phyloP scores from a whole-genome alignment of 495 filamentous ascomycete genomes.

The Tuber borchii region DNA sequence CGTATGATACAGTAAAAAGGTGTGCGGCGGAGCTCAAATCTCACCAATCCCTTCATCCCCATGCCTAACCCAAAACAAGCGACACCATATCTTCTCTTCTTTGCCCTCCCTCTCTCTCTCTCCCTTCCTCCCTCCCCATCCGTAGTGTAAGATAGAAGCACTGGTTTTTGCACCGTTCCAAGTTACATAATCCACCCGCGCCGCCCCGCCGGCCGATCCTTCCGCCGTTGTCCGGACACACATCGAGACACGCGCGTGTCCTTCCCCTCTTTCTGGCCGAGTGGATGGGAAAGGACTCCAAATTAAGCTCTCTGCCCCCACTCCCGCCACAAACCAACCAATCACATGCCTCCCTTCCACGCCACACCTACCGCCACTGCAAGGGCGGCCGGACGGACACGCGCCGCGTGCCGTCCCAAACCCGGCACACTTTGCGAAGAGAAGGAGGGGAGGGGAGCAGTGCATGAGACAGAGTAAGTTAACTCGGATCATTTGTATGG shows the following conservation, averaged over 20 bases:
- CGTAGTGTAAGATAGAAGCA: neutral
- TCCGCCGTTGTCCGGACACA: neutral
- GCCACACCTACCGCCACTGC: slow-evolving; percentile 5
- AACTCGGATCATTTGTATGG: neutral
- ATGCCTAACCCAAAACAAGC: slow-evolving; percentile 3
- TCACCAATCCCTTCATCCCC: neutral
- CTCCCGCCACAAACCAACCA: neutral
- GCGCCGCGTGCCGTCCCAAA: slow-evolving; percentile 3
- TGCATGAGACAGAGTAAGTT: neutral
- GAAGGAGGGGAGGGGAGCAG: neutral
- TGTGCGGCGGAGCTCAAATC: slow-evolving; percentile 3
- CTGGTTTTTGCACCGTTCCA: neutral
- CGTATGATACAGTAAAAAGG: slow-evolving; percentile 4
- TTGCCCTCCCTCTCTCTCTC: neutral
- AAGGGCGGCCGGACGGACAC: slow-evolving; percentile 2
- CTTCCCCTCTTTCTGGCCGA: neutral
- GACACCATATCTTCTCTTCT: neutral
- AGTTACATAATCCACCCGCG: slow-evolving; percentile 3
- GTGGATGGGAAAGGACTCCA: neutral
- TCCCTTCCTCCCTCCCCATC: neutral
- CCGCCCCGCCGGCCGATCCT: neutral
- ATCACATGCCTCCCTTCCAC: neutral
- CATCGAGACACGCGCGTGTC: neutral
- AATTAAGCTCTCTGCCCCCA: neutral
- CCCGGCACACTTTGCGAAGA: slow-evolving; percentile 1